A percentile compares a stretch with the other conserved stretches of the same genome.
Conservation (phyloP, 495 filamentous ascomycete genomes). For the Glarea lozoyensis region DNA sequence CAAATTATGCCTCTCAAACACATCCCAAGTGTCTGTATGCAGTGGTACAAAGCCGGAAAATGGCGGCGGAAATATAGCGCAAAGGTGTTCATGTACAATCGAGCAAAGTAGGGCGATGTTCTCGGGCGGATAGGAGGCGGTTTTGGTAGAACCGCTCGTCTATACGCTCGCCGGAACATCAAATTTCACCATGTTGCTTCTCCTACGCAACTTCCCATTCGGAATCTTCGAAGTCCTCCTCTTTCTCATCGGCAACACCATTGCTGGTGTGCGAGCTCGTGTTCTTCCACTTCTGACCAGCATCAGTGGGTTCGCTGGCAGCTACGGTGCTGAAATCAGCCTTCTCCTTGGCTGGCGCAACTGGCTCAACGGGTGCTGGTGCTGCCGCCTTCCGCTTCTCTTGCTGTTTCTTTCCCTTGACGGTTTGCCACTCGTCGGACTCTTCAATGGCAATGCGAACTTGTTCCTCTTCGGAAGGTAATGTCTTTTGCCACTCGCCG, state of each 20-base stretch:
- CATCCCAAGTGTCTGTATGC: slow-evolving; percentile 11
- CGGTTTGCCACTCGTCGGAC: slow-evolving; percentile 68
- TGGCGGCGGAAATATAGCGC: neutral
- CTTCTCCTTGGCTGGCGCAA: slow-evolving; percentile 6
- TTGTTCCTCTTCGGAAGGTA: slow-evolving; percentile 82
- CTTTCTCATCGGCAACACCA: neutral
- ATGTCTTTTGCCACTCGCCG: slow-evolving; percentile 36
- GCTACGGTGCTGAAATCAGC: slow-evolving; percentile 4
- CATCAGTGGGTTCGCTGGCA: slow-evolving; percentile 6
- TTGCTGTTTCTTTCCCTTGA: slow-evolving; percentile 51
- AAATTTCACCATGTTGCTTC: no score
- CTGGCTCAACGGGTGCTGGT: no score
- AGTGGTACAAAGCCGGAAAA: slow-evolving; percentile 1
- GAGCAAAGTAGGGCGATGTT: no score
- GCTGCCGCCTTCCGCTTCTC: slow-evolving; percentile 7
- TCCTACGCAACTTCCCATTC: slow-evolving; percentile 9
- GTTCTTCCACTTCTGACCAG: slow-evolving; percentile 13
- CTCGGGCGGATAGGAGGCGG: no score
- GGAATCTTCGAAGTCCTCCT: slow-evolving; percentile 3
- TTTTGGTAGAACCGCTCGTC: no score
- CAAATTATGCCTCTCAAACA: slow-evolving; percentile 4
- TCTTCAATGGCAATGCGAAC: slow-evolving; percentile 54
- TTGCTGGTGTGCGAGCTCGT: neutral
- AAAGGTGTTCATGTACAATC: slow-evolving; percentile 7
- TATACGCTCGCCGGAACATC: no score